Base-by-base conservation (phyloP, 495 filamentous ascomycete species). In the Daldinia caldariorum region DNA sequence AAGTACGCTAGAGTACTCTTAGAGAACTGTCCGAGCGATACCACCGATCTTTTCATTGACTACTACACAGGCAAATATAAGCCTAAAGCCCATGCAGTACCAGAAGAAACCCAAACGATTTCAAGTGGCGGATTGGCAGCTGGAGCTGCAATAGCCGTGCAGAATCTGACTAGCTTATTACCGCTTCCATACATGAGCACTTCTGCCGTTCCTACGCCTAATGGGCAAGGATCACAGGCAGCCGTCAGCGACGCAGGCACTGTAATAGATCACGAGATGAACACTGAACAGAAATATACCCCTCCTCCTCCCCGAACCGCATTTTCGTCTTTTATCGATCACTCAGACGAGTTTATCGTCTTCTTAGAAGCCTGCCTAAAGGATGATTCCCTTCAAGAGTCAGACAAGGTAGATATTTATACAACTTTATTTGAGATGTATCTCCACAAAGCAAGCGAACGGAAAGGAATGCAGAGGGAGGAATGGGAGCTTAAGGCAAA, bases 351-450 rank as follows among this genome's bases (percentile, higher is more conserved):
- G 70, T 97, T 99, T 74, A 92, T 97, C 57, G 81, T 87, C 10
- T 99, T 99, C 74, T 82, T 99, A 0, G 95, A 99, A 81, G 91
- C 91, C 22, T 94, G 89, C 58, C 86, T 91, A 6, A 84, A 88
- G 63, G 86, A 90, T 67, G 84, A 90, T 6, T 79, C 87, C 22
- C 78, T 95, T 4, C 88, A 86, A 26, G 82, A 92, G 55, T 73
- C 79, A 10, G 91, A 97, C 70, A 91, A 89, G 71, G 83, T 87
- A 6, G 96, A 98, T 77, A 87, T 99, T 43, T 94, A 94, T 78
- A 98, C 95, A 1, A 97, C 95, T 0, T 79, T 99, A 32, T 98
- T 99, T 76, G 95, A 99, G 76, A 97, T 98, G 89, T 99, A 97
- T 77, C 84, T 99, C 20, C 91, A 97, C 71, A 92, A 92, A 61